phyloP scores from a whole-genome alignment of 1,139 yeast species.

The Kodamaea sp. region DNA sequence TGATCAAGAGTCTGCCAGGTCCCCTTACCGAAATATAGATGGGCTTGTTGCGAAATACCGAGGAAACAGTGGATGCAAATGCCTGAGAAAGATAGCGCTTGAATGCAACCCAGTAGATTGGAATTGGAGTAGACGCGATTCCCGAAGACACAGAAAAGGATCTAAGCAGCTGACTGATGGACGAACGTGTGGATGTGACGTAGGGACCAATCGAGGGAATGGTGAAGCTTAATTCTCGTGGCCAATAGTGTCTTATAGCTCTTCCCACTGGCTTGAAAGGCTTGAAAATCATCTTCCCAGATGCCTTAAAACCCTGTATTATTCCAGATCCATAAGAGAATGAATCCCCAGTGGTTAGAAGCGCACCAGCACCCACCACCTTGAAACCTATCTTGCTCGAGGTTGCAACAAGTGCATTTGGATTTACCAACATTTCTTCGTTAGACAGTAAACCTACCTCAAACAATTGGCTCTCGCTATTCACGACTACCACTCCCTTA shows the following conservation, averaged over 20 bases:
- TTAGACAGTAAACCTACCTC: constrained; percentile 15
- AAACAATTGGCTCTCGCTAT: constrained; percentile 16
- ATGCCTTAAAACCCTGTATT: too few species aligned
- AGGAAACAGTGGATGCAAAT: background rate
- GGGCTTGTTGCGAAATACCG: constrained; percentile 9
- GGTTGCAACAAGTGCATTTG: constrained; percentile 19
- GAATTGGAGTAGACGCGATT: constrained; percentile 1
- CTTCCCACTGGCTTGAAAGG: too few species aligned
- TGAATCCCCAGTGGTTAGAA: too few species aligned
- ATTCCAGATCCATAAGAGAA: too few species aligned
- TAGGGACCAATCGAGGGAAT: background rate
- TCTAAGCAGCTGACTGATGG: background rate
- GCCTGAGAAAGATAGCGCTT: background rate
- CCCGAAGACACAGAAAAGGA: background rate
- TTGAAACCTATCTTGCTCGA: constrained; percentile 6
- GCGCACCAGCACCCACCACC: constrained; percentile 1
- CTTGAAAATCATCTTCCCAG: too few species aligned
- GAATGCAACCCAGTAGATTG: constrained; percentile 3
- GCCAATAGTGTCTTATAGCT: too few species aligned
- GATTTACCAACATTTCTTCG: constrained; percentile 17
- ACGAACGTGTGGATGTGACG: background rate
- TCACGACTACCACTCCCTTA: constrained; percentile 20
- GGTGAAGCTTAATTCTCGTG: background rate
- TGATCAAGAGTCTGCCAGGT: constrained; percentile 17
- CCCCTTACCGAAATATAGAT: constrained; percentile 14